Base-by-base conservation (phyloP, 179 eudicot genomes). In the Monotropa hypopitys region DNA sequence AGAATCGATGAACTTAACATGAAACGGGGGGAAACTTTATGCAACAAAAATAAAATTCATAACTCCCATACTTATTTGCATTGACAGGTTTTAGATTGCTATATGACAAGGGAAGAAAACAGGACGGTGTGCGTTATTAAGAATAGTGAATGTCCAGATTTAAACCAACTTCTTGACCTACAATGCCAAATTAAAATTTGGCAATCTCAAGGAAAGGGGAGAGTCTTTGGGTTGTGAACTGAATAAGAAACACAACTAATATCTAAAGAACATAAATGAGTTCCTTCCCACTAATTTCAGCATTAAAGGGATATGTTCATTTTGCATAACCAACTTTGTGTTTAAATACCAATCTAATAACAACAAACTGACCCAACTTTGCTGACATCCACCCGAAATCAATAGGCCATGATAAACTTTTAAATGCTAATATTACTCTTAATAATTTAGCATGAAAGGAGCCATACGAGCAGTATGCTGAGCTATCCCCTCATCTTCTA, bases 401-500 rank as follows among this genome's bases (percentile, higher is more conserved):
- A 47, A 21, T 21, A 20, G 46, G 8, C 49, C 47, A 26, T 38
- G 70, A 15, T 23, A 26, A 12, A 74, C 28, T 72, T 40, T 33
- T 70, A 56, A 51, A 54, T 16, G 7, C 42, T 69, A 46, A 51
- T n/a, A 26, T 63, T 18, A 74, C 42, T 49, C 59, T 7, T 35
- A 38, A n/a, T 10, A 33, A 59, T 7, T 33, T 11, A 28, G 13
- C 46, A 46, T 13, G 57, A 75, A 76, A 61, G 38, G 69, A 30
- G 23, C 59, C 78, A 47, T 83, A 91, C 97, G 70, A 68, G 85
- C 30, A 72, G 77, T 49, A 67, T 76, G 90, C 70, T 80, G 81
- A 62, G 79, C 76, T 54, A 71, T 75, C 40, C 63, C 76, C 76
- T 84, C 91, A 74, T 83, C 87, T 74, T 88, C 97, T 74, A 82